A percentile compares a stretch with the other conserved stretches of the same genome.
These are phyloP conservation scores for Colletotrichum cereale DNA, from an alignment of 2,329 filamentous ascomycete genomes.

Conservation along the genomic window DNA sequence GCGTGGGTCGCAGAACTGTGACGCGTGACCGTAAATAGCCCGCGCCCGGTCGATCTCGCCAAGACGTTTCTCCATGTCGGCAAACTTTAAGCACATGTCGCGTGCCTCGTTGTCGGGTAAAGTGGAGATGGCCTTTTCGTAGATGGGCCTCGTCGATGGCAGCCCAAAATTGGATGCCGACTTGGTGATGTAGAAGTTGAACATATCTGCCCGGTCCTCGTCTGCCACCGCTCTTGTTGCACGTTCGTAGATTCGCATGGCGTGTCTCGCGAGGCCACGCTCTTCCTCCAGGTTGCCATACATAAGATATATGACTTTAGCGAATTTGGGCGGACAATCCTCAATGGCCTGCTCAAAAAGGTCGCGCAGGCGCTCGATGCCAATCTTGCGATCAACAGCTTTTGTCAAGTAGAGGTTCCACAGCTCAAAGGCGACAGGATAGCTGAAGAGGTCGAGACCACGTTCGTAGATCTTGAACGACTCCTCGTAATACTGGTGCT, in stretches of 20 bases:
- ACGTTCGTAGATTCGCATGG: conserved; percentile 99
- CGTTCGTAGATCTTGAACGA: conserved; percentile 98
- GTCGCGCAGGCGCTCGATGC: conserved; percentile 92
- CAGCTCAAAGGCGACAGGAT: conserved; percentile 96
- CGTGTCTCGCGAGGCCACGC: conserved; percentile 90
- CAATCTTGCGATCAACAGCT: conserved; percentile 94
- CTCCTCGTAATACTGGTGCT: conserved; percentile 95
- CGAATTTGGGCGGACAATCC: conserved; percentile 94
- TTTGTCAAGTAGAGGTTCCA: conserved; percentile 99
- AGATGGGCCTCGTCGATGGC: conserved; percentile 93
- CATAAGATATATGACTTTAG: conserved; percentile 97
- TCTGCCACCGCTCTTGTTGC: conserved; percentile 95
- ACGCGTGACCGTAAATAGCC: conserved; percentile 96
- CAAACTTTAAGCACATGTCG: conserved; percentile 99
- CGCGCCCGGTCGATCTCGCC: conserved; percentile 95
- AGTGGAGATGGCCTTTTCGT: conserved; percentile 95
- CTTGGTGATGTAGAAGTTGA: conserved; percentile 99
- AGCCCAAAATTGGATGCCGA: conserved; percentile 98
- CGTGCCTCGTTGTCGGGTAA: conserved; percentile 93
- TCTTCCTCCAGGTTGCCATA: conserved; percentile 98
- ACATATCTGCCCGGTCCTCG: conserved; percentile 96
- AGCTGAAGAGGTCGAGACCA: conserved; percentile 97
- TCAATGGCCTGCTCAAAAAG: conserved; percentile 98
- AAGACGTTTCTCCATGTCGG: conserved; percentile 92
- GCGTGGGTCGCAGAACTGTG: conserved; percentile 95